Evolutionary conservation across 1,284 basidiomycete genomes (phyloP), one percentile per base, ranked within the genome.

Genomic region (Tremellales sp.): DNA sequence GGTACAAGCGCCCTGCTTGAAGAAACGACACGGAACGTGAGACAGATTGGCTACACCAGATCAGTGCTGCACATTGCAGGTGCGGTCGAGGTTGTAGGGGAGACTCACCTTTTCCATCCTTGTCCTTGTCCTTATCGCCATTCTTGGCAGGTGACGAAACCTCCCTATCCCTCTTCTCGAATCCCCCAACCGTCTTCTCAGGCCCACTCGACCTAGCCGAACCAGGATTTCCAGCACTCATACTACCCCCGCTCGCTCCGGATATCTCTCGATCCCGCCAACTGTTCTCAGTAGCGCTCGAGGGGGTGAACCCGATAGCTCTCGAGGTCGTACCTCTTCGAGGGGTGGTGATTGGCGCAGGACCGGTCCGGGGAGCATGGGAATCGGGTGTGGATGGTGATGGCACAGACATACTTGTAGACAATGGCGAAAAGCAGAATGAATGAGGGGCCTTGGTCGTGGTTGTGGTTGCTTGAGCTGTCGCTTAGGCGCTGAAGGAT

Each of bases 11-110:
- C 89, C 87, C 54, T 89, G 87, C 71, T 87, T 90, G 84, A 86
- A 97, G 81, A 98, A 97, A 76, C 96, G 91, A 80, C 94, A 98
- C 2, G 93, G 93, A 23, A 98, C 94, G 78, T 97, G 93, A 11
- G 88, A 89, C 48, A 97, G 81, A 17, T 60, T 60, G 8, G 62
- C 62, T 31, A 57, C 54, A 31, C 24, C 33, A 17, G n/a, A 8
- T 40, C 2, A 31, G 47, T 25, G 12, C 27, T 43, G 17, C 29
- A n/a, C n/a, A n/a, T n/a, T n/a, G n/a, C n/a, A n/a, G n/a, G n/a
- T n/a, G n/a, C 40, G 19, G 4, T 7, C 24, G 25, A 33, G 26
- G n/a, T n/a, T n/a, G n/a, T 31, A n/a, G 4, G 4, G 19, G 25
- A 33, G 26, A 50, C 49, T 40, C 42, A 54, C 49, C 44, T 47